These are phyloP conservation scores for Corchorus olitorius DNA, from an alignment of 345 rosid genomes.

Conservation along the genomic window DNA sequence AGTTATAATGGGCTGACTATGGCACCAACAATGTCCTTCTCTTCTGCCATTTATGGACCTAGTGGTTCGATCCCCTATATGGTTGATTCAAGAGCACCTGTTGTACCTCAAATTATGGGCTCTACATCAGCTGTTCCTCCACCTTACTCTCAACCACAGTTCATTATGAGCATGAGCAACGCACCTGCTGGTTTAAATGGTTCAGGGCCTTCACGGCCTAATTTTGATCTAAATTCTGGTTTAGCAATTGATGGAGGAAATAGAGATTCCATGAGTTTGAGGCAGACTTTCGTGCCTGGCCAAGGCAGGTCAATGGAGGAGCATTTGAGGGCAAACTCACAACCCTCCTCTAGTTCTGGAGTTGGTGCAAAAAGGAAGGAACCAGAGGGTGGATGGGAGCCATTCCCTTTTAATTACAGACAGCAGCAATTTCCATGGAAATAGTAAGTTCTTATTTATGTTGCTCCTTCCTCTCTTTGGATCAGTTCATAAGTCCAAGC, in stretches of 20 bases:
- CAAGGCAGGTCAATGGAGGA: slow-evolving; percentile 61
- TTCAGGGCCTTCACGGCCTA: slow-evolving; percentile 55
- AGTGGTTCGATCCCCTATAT: slow-evolving; percentile 71
- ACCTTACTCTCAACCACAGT: slow-evolving; percentile 54
- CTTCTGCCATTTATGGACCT: slow-evolving; percentile 61
- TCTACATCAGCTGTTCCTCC: slow-evolving; percentile 51
- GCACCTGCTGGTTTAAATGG: slow-evolving; percentile 53
- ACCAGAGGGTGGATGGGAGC: slow-evolving; percentile 80
- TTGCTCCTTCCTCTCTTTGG: slow-evolving; percentile 18
- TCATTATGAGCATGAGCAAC: slow-evolving; percentile 64
- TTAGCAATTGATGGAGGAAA: slow-evolving; percentile 62
- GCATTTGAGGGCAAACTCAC: slow-evolving; percentile 51
- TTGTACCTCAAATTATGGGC: slow-evolving; percentile 63
- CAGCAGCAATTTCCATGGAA: slow-evolving; percentile 82
- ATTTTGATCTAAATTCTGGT: slow-evolving; percentile 70
- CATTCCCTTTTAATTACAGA: slow-evolving; percentile 38
- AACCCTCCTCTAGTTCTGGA: slow-evolving; percentile 61
- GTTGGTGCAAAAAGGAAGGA: slow-evolving; percentile 81
- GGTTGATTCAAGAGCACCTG: slow-evolving; percentile 67
- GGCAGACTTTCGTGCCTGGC: slow-evolving; percentile 63
- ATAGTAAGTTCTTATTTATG: slow-evolving; percentile 28
- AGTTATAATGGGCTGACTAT: slow-evolving; percentile 59
- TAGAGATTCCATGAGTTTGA: slow-evolving; percentile 50
- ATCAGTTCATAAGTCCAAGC: slow-evolving; percentile 26
- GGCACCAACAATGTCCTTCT: slow-evolving; percentile 53